Percentiles rank a stretch among this genome's conserved stretches.
These are phyloP conservation scores for Microbotryum silenes-acaulis DNA, from an alignment of 1,284 basidiomycete species.

Conservation along the genomic window DNA sequence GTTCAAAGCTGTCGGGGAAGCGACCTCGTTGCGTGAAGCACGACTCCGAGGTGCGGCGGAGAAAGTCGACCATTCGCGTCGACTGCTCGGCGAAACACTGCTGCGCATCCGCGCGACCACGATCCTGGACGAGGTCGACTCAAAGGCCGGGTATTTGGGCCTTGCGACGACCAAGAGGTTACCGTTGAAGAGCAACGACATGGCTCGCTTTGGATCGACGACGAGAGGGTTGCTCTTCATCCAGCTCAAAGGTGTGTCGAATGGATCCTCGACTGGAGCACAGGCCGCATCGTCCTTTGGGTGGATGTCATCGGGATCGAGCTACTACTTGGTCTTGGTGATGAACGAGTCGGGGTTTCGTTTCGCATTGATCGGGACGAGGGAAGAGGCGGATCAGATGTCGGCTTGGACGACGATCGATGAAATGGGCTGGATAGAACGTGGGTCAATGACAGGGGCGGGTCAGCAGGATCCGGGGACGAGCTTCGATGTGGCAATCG, in stretches of 20 bases:
- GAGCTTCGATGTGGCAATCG: constrained; percentile 59
- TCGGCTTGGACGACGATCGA: constrained; percentile 51
- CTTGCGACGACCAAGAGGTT: constrained; percentile 14
- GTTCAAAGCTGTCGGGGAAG: constrained; percentile 6
- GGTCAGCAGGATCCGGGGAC: neutral
- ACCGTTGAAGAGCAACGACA: constrained; percentile 13
- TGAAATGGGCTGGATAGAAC: constrained; percentile 68
- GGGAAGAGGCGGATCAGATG: constrained; percentile 12
- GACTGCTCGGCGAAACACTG: neutral
- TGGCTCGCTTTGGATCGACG: constrained; percentile 16
- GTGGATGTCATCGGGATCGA: neutral
- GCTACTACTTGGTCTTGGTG: constrained; percentile 17
- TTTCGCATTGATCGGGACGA: constrained; percentile 13
- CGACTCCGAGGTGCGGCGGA: constrained; percentile 10
- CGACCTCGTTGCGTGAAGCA: neutral
- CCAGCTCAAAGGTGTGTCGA: constrained; percentile 6
- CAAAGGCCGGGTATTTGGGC: constrained; percentile 13
- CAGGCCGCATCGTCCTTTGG: neutral
- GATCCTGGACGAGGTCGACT: constrained; percentile 26
- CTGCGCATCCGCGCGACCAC: constrained; percentile 17
- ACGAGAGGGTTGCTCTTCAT: constrained; percentile 15
- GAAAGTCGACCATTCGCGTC: constrained; percentile 8
- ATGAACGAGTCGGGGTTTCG: constrained; percentile 19
- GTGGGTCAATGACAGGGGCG: neutral
- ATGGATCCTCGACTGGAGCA: neutral